These are phyloP conservation scores for Cyberlindnera nakhonratchasimensis DNA, from an alignment of 805 yeast genomes.

Conservation along the genomic window DNA sequence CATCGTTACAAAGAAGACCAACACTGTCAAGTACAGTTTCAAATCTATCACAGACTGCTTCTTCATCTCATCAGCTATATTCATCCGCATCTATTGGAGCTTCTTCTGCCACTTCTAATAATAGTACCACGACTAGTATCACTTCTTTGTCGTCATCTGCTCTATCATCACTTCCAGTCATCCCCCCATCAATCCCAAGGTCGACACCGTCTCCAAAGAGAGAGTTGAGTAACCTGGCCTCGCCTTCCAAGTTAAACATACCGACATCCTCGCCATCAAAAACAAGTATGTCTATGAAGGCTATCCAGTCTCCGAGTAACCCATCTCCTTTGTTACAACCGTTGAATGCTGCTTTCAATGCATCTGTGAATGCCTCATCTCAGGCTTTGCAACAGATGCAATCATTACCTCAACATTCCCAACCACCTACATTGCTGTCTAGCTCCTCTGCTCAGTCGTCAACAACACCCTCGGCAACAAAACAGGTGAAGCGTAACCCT, in stretches of 20 bases:
- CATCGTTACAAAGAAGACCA: conserved; percentile 24
- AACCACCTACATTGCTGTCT: no score
- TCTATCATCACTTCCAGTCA: not conserved
- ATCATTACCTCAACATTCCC: not conserved
- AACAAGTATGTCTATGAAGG: conserved; percentile 39
- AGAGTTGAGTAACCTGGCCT: conserved; percentile 24
- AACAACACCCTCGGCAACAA: not conserved
- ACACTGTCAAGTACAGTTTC: conserved; percentile 13
- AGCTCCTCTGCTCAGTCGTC: no score
- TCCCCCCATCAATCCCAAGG: conserved; percentile 25
- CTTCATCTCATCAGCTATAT: conserved; percentile 1
- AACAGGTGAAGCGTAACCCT: conserved; percentile 33
- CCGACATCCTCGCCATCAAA: conserved; percentile 34
- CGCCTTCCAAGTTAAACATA: conserved; percentile 29
- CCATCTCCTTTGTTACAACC: conserved; percentile 33
- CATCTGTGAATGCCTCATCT: conserved; percentile 10
- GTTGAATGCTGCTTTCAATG: conserved; percentile 28
- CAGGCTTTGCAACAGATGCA: conserved; percentile 2
- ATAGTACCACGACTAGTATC: conserved; percentile 6
- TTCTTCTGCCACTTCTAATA: conserved; percentile 19
- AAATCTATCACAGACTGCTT: conserved; percentile 9
- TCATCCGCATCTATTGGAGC: not conserved
- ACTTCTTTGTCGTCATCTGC: conserved; percentile 1
- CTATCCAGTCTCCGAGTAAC: conserved; percentile 25
- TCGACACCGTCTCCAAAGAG: conserved; percentile 48